These are phyloP conservation scores for Rhododendron vialii DNA, from an alignment of 148 eudicot species.

Conservation along the genomic window DNA sequence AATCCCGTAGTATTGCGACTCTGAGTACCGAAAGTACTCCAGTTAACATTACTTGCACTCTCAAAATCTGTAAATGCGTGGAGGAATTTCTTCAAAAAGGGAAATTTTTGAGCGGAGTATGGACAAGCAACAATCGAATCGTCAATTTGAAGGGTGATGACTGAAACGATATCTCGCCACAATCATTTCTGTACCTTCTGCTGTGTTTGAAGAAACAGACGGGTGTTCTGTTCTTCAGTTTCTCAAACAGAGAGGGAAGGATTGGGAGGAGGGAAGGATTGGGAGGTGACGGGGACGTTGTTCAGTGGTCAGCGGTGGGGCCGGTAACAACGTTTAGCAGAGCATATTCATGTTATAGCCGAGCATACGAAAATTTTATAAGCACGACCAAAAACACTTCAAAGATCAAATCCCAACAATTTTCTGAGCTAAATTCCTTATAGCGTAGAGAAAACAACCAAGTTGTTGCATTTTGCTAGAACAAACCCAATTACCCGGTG, in stretches of 20 bases:
- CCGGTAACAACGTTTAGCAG: too few relatives aligned
- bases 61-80: background rate
- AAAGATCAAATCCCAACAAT: background rate
- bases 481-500: background rate
- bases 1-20: too few relatives aligned
- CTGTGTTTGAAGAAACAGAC: conserved; percentile 16
- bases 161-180: conserved; percentile 87
- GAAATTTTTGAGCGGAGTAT: conserved; percentile 20
- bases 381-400: background rate
- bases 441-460: background rate
- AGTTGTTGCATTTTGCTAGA: background rate
- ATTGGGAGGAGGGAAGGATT: too few relatives aligned
- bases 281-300: too few relatives aligned
- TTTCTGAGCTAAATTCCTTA: background rate
- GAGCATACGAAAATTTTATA: too few relatives aligned
- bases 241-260: background rate
- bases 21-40: too few relatives aligned
- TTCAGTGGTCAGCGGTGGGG: too few relatives aligned
- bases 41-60: background rate
- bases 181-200: conserved; percentile 25
- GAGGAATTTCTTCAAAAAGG: background rate
- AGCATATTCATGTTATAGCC: too few relatives aligned
- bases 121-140: conserved; percentile 89
- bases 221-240: conserved; percentile 10
- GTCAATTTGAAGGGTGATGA: conserved; percentile 59